Conservation (phyloP, 1,139 yeast genomes). For the Yamadazyma dendronema region DNA sequence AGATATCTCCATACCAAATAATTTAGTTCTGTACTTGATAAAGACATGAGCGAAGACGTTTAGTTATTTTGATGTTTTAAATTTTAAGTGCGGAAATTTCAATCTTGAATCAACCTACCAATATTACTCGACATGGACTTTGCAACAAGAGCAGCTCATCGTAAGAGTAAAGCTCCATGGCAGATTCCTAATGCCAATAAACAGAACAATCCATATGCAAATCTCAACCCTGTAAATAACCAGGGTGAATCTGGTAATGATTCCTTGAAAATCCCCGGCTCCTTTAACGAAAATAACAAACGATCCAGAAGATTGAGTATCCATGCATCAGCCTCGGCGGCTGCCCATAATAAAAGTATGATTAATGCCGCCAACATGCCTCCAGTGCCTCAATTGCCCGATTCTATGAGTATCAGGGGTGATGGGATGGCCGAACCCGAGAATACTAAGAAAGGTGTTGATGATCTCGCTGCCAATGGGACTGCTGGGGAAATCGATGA, state of each 20-base stretch:
- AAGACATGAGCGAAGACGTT: conserved; percentile 64
- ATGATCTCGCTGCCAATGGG: conserved; percentile 54
- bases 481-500: conserved; percentile 73
- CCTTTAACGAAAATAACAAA: conserved; percentile 18
- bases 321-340: conserved; percentile 42
- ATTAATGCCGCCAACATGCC: conserved; percentile 35
- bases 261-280: conserved; percentile 9
- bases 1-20: conserved; percentile 91
- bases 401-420: conserved; percentile 6
- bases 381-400: conserved; percentile 34
- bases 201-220: conserved; percentile 36
- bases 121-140: conserved; percentile 23
- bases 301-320: conserved; percentile 42
- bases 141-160: conserved; percentile 29
- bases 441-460: conserved; percentile 29
- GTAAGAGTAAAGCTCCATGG: conserved; percentile 51
- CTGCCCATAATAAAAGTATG: conserved; percentile 27
- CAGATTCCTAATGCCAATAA: conserved; percentile 19
- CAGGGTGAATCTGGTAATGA: conserved; percentile 7
- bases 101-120: no score
- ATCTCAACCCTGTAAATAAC: conserved; percentile 22
- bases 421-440: conserved; percentile 7
- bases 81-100: no score
- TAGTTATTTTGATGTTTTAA: neutral
- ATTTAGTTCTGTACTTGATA: conserved; percentile 82